Base-by-base conservation (phyloP, 202 grass and related monocot genomes). In the Setaria viridis region DNA sequence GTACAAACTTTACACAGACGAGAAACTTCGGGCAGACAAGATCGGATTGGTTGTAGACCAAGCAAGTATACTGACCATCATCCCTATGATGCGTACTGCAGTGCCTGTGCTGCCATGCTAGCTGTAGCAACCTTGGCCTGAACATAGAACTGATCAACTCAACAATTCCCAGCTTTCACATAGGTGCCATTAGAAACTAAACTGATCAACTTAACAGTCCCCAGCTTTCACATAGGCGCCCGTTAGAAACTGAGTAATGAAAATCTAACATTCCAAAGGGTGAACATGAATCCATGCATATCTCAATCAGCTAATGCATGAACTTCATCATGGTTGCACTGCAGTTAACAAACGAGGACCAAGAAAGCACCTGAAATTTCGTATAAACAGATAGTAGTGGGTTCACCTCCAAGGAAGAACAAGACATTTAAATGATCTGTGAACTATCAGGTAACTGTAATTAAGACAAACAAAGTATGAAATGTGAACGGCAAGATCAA, bases 81-180 rank as follows among this genome's bases (percentile, higher is more conserved):
- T 43, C 3, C 76, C 72, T 71, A 92, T 66, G 87, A 93, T 47
- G 85, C 79, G 53, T 90, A 94, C 37, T 91, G 93, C 10, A 85
- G 69, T 49, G 88, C 87, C 80, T 85, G 71, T 62, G 90, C 25
- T 0, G 97, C 88, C 94, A 94, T 99, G 59, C 74, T 91, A 85
- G 37, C 37, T 39, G 37, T 39, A 39, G 88, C 77, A 70, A 95
- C 86, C 78, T 98, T 94, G 4, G 91, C 91, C 83, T 93, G 93
- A 67, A 48, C 65, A 68, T 50, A 20, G 29, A 77, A 74, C 8
- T 65, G 46, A 74, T 35, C 16, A 74, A 74, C 34, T 48, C 41
- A 76, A 46, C 35, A 34, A 21, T 46, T 68, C 13, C 5, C 9
- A 45, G 37, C 30, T 39, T 70, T 64, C 14, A 42, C 12, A 45